Percentiles rank a stretch among this genome's conserved stretches.
These are phyloP conservation scores for Fusarium zealandicum DNA, from an alignment of 2,329 filamentous ascomycete species.

Conservation along the genomic window DNA sequence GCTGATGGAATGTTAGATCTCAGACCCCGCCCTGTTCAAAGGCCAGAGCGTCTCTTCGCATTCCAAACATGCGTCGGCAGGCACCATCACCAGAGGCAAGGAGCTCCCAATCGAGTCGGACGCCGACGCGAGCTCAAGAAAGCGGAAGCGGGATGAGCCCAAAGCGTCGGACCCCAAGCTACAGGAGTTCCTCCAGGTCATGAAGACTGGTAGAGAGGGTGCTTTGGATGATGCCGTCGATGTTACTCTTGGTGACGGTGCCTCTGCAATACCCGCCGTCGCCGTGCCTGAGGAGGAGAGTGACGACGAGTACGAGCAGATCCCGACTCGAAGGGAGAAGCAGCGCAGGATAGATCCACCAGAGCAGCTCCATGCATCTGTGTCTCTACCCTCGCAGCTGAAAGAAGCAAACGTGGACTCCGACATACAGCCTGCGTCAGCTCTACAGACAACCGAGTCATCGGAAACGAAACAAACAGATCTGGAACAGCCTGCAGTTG, in stretches of 20 bases:
- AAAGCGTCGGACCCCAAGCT: slow-evolving; percentile 78
- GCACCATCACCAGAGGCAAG: slow-evolving; percentile 23
- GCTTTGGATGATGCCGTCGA: slow-evolving; percentile 44
- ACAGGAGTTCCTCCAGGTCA: slow-evolving; percentile 84
- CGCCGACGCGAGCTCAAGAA: slow-evolving; percentile 62
- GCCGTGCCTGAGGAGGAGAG: slow-evolving; percentile 64
- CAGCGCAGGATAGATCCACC: slow-evolving; percentile 48
- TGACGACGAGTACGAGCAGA: slow-evolving; percentile 77
- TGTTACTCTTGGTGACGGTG: slow-evolving; percentile 29
- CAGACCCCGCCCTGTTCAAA: slow-evolving; percentile 52
- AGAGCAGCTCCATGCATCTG: slow-evolving; percentile 28
- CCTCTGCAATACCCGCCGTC: slow-evolving; percentile 39
- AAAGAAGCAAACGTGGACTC: slow-evolving; percentile 28
- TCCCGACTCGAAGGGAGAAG: slow-evolving; percentile 62
- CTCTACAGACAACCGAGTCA: slow-evolving; percentile 31
- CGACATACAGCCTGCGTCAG: slow-evolving; percentile 19
- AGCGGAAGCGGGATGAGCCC: slow-evolving; percentile 70
- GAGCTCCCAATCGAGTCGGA: slow-evolving; percentile 42
- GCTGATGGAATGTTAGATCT: slow-evolving; percentile 54
- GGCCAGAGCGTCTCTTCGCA: slow-evolving; percentile 36
- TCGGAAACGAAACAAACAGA: slow-evolving; percentile 33
- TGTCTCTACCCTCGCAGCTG: slow-evolving; percentile 27
- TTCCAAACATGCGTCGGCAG: slow-evolving; percentile 33
- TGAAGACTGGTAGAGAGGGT: slow-evolving; percentile 63
- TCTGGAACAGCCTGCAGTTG: slow-evolving; percentile 42